These are phyloP conservation scores for Amanita rubescens DNA, from an alignment of 768 basidiomycete genomes.

Conservation along the genomic window DNA sequence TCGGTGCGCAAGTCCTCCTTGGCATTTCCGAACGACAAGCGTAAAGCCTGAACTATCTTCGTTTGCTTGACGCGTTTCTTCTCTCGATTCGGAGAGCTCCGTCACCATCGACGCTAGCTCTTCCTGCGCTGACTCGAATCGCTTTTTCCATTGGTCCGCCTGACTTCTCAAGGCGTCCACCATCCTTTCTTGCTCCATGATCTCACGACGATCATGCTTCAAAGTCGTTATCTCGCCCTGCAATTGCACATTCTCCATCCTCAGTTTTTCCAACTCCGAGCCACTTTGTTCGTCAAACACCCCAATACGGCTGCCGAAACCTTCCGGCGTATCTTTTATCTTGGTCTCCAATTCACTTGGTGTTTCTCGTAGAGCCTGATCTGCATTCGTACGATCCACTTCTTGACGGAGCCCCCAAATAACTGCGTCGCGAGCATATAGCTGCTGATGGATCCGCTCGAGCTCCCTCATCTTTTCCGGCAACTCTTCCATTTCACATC, in stretches of 20 bases:
- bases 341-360: background rate
- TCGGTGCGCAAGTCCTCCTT: background rate
- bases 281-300: no score
- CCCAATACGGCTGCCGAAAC: no score
- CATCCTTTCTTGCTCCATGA: background rate
- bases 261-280: no score
- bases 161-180: constrained; percentile 12
- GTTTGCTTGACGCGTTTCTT: background rate
- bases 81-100: background rate
- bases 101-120: background rate
- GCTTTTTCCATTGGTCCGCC: constrained; percentile 11
- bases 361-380: background rate
- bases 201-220: background rate
- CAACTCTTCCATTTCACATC: background rate
- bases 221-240: background rate
- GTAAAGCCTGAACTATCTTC: background rate
- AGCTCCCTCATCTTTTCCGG: background rate
- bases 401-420: background rate
- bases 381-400: background rate
- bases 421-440: background rate
- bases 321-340: no score
- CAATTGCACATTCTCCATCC: no score
- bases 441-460: background rate
- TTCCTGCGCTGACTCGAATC: constrained; percentile 10
- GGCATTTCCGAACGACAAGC: background rate